Percentiles rank a stretch among this genome's conserved stretches.
Conservation (phyloP, 495 filamentous ascomycete species). For the Aspergillus homomorphus region DNA sequence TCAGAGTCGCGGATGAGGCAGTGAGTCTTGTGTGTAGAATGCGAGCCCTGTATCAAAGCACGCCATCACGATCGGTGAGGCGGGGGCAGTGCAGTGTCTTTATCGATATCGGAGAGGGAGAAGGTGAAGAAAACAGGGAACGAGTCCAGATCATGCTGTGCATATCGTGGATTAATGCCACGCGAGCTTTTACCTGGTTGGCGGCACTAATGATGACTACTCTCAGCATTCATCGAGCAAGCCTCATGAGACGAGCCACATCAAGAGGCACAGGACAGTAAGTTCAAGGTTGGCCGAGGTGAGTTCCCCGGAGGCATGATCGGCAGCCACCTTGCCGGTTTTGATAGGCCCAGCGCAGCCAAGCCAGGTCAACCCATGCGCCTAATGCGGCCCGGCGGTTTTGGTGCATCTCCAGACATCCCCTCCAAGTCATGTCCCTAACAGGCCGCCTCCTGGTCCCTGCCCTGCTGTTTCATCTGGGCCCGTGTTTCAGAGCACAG, state of each 20-base stretch:
- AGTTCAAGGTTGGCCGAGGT: too few relatives aligned
- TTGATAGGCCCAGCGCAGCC: neutral
- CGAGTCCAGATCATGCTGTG: neutral
- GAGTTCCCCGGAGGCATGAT: neutral
- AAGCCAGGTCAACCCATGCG: neutral
- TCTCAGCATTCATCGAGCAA: too few relatives aligned
- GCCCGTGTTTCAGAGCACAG: neutral
- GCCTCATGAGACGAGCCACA: too few relatives aligned
- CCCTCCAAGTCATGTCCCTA: neutral
- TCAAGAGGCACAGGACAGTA: too few relatives aligned
- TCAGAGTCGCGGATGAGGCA: neutral
- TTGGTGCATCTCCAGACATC: neutral
- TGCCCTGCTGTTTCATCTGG: neutral
- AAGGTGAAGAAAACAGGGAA: neutral
- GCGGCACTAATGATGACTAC: neutral
- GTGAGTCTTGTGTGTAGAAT: neutral
- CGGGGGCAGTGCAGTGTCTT: neutral
- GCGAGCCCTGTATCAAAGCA: neutral
- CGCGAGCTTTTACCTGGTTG: neutral
- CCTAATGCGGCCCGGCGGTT: slow-evolving; percentile 2
- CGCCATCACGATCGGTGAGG: neutral
- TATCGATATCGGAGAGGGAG: neutral
- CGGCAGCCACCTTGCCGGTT: neutral
- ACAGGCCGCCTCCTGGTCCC: neutral
- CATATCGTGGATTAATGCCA: neutral